Evolutionary conservation across 2,329 filamentous ascomycete species (phyloP), one percentile per base, ranked within the genome.

Genomic region (Cordyceps tenuipes): DNA sequence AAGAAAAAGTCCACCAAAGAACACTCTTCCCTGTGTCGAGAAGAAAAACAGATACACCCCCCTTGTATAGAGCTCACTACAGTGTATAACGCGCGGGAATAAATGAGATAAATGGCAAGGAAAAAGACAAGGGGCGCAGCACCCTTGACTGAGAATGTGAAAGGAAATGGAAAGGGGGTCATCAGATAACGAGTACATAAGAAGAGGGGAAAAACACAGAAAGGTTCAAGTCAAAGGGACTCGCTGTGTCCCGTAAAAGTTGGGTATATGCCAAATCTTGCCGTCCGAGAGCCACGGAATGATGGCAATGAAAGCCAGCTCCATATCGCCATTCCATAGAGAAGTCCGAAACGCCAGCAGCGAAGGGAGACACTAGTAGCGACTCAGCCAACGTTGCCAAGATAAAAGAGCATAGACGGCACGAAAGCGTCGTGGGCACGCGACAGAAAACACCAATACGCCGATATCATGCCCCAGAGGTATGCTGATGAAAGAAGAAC

Each of bases 11-110:
- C 56, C 39, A 52, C 56, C 47, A 52, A 36, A 34, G n/a, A 29
- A 47, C 17, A 59, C 48, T 36, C 56, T 59, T 44, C 21, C 43
- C 13, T 41, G 29, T 36, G 46, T 6, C 17, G 21, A 56, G 26
- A 26, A 19, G 9, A 57, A 8, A 13, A 48, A 26, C 17, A 50
- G 17, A 62, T 66, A 62, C 67, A 68, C 64, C 61, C 59, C 61
- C 67, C 13, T 62, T n/a, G 63, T 63, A 56, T 63, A 64, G 60
- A 58, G 36, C 23, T 43, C 12, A 51, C 34, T 56, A 49, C 58
- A 29, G 41, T 43, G 19, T 53, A 43, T 31, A 49, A 59, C 34
- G 57, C 50, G 41, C 50, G 7, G 31, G 49, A 49, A 48, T 51
- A 57, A 58, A 57, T 29, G 23, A 31, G 12, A 44, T 31, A 43